Conservation (phyloP, 164 flowering plant genomes). For the Stephania yunnanensis region DNA sequence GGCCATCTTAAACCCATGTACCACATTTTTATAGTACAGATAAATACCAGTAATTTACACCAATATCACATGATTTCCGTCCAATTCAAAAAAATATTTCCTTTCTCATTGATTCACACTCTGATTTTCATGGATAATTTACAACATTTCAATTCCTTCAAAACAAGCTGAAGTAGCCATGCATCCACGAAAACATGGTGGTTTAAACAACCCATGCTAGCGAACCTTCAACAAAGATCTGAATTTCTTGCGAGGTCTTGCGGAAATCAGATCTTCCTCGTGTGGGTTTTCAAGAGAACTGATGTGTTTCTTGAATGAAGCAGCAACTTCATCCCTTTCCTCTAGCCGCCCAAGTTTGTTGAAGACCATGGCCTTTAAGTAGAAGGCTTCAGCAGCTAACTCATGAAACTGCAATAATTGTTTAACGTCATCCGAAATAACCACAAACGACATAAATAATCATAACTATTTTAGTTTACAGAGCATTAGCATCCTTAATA, state of each 20-base stretch:
- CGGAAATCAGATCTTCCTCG: slow-evolving; percentile 19
- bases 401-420: slow-evolving; percentile 66
- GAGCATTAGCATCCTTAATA: neutral
- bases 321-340: slow-evolving; percentile 82
- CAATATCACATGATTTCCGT: too few relatives aligned
- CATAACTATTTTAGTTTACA: neutral
- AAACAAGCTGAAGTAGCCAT: neutral
- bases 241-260: neutral
- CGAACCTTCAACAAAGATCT: neutral
- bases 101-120: too few relatives aligned
- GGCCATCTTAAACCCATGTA: too few relatives aligned
- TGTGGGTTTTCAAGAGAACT: slow-evolving; percentile 53
- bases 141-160: too few relatives aligned
- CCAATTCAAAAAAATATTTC: too few relatives aligned
- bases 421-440: neutral
- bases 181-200: neutral
- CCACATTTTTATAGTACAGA: too few relatives aligned
- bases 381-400: slow-evolving; percentile 89
- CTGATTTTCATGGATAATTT: too few relatives aligned
- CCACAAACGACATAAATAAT: neutral
- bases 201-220: neutral
- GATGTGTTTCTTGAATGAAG: slow-evolving; percentile 62
- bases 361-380: slow-evolving; percentile 66
- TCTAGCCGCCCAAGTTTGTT: slow-evolving; percentile 52
- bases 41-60: too few relatives aligned